Conservation (phyloP, 768 basidiomycete species). For the Polyporus arcularius region DNA sequence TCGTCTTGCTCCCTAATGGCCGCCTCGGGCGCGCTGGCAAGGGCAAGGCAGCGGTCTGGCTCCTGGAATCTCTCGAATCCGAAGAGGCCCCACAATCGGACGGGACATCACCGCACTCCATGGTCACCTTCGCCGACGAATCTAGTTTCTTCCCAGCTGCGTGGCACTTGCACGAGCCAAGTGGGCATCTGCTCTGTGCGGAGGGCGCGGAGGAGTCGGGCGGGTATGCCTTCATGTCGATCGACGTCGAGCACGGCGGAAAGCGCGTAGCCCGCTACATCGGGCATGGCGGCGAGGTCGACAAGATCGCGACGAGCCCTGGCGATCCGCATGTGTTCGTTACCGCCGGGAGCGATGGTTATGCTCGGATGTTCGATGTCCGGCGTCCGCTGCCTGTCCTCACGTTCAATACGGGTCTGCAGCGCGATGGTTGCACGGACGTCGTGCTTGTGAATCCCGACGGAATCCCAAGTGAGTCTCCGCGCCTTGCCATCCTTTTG, state of each 20-base stretch:
- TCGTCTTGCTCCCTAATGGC: constrained; percentile 32
- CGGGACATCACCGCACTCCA: constrained; percentile 19
- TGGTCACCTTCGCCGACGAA: constrained; percentile 15
- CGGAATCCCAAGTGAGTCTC: constrained; percentile 36
- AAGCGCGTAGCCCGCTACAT: constrained; percentile 35
- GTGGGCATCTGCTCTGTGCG: constrained; percentile 27
- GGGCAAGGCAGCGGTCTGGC: constrained; percentile 38
- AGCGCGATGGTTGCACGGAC: constrained; percentile 24
- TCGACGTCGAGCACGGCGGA: constrained; percentile 40
- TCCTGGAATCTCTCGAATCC: constrained; percentile 34
- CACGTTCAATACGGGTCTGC: constrained; percentile 31
- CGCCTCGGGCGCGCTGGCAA: constrained; percentile 36
- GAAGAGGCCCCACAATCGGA: too few species aligned
- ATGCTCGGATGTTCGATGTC: constrained; percentile 41
- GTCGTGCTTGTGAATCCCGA: constrained; percentile 37
- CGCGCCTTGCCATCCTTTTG: neutral
- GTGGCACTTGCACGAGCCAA: constrained; percentile 32
- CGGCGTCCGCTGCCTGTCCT: constrained; percentile 38
- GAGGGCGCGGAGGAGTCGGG: constrained; percentile 10
- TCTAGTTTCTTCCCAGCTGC: constrained; percentile 1
- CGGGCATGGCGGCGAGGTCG: constrained; percentile 39
- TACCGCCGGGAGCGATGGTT: constrained; percentile 40
- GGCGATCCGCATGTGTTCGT: constrained; percentile 39
- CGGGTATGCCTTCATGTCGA: constrained; percentile 15
- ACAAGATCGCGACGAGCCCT: constrained; percentile 35